Conservation (phyloP, 352 stramenopile species). For the Globisporangium iwayamae region DNA sequence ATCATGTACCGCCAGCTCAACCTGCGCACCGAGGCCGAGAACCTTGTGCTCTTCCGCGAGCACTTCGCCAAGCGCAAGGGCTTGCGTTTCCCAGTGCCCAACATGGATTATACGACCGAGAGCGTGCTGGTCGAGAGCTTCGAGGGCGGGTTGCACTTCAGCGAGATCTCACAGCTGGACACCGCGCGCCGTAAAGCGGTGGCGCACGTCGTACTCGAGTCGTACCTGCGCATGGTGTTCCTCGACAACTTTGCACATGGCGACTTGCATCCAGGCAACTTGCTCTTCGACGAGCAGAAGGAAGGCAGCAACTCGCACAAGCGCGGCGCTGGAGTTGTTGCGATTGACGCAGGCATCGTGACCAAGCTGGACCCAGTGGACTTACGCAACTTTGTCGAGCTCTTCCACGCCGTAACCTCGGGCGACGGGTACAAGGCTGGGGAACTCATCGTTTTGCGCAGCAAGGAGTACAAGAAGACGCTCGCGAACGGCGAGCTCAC, state of each 20-base stretch:
- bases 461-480: conserved; percentile 32
- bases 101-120: conserved; percentile 70
- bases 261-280: conserved; percentile 92
- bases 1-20: conserved; percentile 92
- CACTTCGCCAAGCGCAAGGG: conserved; percentile 64
- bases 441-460: conserved; percentile 69
- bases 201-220: conserved; percentile 76
- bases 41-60: conserved; percentile 75
- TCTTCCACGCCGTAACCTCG: conserved; percentile 81
- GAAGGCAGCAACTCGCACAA: neutral
- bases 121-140: conserved; percentile 91
- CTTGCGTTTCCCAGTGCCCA: conserved; percentile 70
- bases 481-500: conserved; percentile 25
- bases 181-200: conserved; percentile 52
- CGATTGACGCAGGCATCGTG: conserved; percentile 85
- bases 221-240: conserved; percentile 94
- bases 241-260: conserved; percentile 94
- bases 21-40: conserved; percentile 86
- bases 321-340: conserved; percentile 41
- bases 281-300: conserved; percentile 63
- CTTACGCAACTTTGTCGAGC: conserved; percentile 80
- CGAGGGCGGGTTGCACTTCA: conserved; percentile 76
- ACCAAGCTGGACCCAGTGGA: conserved; percentile 74
- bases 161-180: conserved; percentile 53
- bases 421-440: conserved; percentile 79